phyloP scores from a whole-genome alignment of 2,329 filamentous ascomycete genomes.

The Aspergillus novofumigatus region DNA sequence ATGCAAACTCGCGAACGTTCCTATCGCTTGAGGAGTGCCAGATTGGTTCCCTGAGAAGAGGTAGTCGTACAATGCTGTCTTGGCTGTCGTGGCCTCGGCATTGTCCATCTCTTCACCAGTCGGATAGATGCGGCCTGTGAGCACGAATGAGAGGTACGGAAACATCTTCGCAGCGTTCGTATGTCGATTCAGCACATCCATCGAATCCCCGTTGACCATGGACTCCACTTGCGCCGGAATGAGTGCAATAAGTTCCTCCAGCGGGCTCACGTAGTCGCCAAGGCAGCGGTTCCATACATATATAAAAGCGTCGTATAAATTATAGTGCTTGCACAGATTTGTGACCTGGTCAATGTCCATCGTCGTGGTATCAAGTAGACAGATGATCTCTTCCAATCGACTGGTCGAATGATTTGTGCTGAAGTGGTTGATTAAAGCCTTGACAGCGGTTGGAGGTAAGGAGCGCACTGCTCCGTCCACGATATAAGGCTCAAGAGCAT shows the following conservation, averaged over 20 bases:
- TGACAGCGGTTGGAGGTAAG: constrained; percentile 78
- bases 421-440: constrained; percentile 78
- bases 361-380: constrained; percentile 82
- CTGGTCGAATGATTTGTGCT: constrained; percentile 69
- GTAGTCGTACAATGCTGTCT: constrained; percentile 87
- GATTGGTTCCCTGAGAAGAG: constrained; percentile 72
- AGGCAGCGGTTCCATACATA: constrained; percentile 96
- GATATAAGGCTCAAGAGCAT: constrained; percentile 84
- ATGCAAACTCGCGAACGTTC: constrained; percentile 79
- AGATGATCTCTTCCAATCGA: constrained; percentile 88
- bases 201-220: constrained; percentile 41
- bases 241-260: constrained; percentile 70
- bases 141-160: constrained; percentile 84
- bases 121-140: constrained; percentile 89
- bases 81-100: constrained; percentile 68
- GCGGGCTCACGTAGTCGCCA: constrained; percentile 81
- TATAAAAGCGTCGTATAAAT: constrained; percentile 89
- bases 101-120: constrained; percentile 73
- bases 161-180: constrained; percentile 82
- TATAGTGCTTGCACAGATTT: constrained; percentile 81
- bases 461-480: constrained; percentile 69
- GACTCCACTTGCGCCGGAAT: constrained; percentile 20
- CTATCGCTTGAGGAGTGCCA: constrained; percentile 52
- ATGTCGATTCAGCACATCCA: constrained; percentile 54
- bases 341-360: constrained; percentile 95